phyloP scores from a whole-genome alignment of 2,329 filamentous ascomycete genomes.

The Graphiopsis chlorocephala region DNA sequence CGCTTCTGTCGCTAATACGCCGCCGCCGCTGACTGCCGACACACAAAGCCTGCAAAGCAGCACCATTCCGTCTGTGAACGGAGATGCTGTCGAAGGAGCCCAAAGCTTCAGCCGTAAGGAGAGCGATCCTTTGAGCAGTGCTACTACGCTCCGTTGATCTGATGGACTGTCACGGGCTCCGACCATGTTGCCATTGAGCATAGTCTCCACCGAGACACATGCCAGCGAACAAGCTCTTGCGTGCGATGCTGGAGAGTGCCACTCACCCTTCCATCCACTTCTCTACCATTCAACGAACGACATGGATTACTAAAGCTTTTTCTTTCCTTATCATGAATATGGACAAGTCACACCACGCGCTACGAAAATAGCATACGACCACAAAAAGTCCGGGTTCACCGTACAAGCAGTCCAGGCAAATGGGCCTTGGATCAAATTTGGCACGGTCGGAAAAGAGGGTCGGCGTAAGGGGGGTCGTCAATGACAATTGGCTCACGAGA shows the following conservation, averaged over 20 bases:
- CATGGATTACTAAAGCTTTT: slow-evolving; percentile 7
- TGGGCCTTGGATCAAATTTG: not conserved
- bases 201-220: not conserved
- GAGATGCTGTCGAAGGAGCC: slow-evolving; percentile 36
- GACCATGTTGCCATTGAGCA: not conserved
- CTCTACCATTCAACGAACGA: not conserved
- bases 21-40: slow-evolving; percentile 27
- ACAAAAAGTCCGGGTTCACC: not conserved
- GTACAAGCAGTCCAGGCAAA: not conserved
- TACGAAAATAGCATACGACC: not conserved
- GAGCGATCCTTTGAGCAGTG: not conserved
- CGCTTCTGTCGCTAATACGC: slow-evolving; percentile 29
- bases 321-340: not conserved
- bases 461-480: not conserved
- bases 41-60: slow-evolving; percentile 30
- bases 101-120: slow-evolving; percentile 2
- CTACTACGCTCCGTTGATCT: not conserved
- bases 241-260: not conserved
- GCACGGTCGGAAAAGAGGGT: not conserved
- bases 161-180: too few species aligned
- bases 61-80: slow-evolving; percentile 31
- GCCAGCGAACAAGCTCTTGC: not conserved
- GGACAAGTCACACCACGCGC: not conserved
- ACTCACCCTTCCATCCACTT: not conserved
- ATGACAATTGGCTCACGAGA: not conserved